phyloP scores from a whole-genome alignment of 2,329 filamentous ascomycete species.

The Aureobasidium sp. region DNA sequence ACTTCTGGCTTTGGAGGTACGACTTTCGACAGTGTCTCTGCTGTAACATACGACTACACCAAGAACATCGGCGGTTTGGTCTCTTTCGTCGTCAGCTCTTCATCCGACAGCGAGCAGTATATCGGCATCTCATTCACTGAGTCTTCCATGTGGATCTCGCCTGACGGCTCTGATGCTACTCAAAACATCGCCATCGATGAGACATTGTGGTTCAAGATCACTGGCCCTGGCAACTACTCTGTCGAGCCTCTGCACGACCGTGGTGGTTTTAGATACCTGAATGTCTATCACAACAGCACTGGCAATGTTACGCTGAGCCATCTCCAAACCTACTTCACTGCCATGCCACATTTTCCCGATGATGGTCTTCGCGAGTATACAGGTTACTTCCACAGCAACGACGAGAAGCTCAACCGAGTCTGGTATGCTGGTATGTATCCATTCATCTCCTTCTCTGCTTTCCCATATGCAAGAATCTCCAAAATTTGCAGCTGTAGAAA shows the following conservation, averaged over 20 bases:
- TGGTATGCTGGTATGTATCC: constrained; percentile 32
- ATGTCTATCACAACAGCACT: constrained; percentile 34
- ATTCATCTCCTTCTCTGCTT: background rate
- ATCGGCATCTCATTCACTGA: constrained; percentile 36
- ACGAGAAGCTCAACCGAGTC: constrained; percentile 34
- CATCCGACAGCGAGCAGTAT: constrained; percentile 27
- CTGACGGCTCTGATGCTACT: constrained; percentile 37
- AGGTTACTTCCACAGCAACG: constrained; percentile 35
- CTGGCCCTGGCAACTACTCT: constrained; percentile 31
- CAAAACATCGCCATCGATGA: constrained; percentile 38
- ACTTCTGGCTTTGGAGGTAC: background rate
- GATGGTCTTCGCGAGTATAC: constrained; percentile 16
- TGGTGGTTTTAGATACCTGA: constrained; percentile 40
- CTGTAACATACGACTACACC: constrained; percentile 7
- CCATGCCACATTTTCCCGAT: constrained; percentile 34
- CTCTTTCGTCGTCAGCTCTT: constrained; percentile 24
- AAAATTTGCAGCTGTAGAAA: background rate
- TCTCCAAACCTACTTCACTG: constrained; percentile 35
- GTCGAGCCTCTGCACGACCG: constrained; percentile 33
- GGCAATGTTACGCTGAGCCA: constrained; percentile 29
- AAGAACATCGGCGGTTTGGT: constrained; percentile 34
- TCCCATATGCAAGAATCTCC: no score
- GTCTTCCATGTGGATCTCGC: constrained; percentile 40
- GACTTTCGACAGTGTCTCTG: background rate
- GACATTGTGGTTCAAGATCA: constrained; percentile 38